Conservation (phyloP, 495 filamentous ascomycete genomes). For the Peziza echinospora region DNA sequence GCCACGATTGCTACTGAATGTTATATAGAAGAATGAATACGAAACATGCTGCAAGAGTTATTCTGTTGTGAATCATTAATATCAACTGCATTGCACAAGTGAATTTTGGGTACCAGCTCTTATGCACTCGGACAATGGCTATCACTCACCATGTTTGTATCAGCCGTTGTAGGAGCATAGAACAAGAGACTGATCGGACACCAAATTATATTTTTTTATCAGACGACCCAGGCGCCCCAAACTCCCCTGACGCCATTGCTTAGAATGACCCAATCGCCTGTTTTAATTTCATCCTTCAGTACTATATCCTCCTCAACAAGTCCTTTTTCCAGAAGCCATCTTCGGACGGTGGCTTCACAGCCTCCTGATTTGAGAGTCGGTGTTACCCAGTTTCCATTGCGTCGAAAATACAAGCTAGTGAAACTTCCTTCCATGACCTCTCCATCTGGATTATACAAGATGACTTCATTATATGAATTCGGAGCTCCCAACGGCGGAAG, state of each 20-base stretch:
- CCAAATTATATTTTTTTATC: too few species aligned
- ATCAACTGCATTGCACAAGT: too few species aligned
- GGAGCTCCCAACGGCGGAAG: constrained; percentile 25
- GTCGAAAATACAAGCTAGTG: constrained; percentile 51
- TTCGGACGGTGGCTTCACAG: constrained; percentile 57
- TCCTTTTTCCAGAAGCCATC: constrained; percentile 49
- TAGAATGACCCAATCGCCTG: constrained; percentile 12
- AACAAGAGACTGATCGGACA: too few species aligned
- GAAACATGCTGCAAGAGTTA: too few species aligned
- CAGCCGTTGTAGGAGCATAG: too few species aligned
- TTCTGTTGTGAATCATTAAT: too few species aligned
- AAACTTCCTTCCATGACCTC: constrained; percentile 74
- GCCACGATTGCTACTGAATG: too few species aligned
- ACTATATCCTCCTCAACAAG: constrained; percentile 12
- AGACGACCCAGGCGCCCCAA: constrained; percentile 9
- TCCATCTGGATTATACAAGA: constrained; percentile 42
- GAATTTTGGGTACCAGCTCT: too few species aligned
- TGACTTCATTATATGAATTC: constrained; percentile 37
- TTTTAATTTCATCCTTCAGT: background rate
- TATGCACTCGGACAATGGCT: too few species aligned
- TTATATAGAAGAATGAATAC: too few species aligned
- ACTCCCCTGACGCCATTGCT: constrained; percentile 16
- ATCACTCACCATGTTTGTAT: too few species aligned
- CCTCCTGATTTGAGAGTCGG: constrained; percentile 46
- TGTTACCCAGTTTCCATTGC: constrained; percentile 43